Conservation (phyloP, 2,329 filamentous ascomycete genomes). For the Exutisphaerella laricina region DNA sequence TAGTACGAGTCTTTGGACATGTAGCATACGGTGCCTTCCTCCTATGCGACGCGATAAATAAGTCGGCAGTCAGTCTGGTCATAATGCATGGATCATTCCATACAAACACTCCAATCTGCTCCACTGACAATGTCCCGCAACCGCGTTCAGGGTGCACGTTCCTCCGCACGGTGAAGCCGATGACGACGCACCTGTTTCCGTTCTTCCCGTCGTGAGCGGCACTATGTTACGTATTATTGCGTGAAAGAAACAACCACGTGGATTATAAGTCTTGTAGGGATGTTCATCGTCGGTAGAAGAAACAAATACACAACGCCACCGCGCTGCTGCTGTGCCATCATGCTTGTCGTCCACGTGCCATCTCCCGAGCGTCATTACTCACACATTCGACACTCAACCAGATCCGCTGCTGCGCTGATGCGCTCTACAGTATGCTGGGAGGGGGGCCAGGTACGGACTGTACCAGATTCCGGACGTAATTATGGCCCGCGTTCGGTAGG, state of each 20-base stretch:
- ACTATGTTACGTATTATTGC: no score
- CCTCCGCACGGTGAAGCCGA: background rate
- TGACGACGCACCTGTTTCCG: background rate
- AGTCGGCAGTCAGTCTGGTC: background rate
- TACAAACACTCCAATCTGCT: background rate
- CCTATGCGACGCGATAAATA: background rate
- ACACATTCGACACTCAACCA: background rate
- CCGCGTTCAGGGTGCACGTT: background rate
- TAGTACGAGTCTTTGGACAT: background rate
- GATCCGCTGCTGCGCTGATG: background rate
- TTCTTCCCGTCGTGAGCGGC: no score
- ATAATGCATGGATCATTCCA: background rate
- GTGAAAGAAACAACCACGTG: slow-evolving; percentile 4
- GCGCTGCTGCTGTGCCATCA: background rate
- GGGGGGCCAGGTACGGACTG: no score
- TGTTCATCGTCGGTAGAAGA: background rate
- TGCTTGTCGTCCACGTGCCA: slow-evolving; percentile 3
- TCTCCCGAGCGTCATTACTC: background rate
- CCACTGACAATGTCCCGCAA: slow-evolving; percentile 3
- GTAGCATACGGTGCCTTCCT: background rate
- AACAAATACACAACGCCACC: background rate
- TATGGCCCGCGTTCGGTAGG: no score
- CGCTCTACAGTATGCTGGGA: background rate
- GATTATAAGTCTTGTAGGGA: no score
- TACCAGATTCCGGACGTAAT: no score